Base-by-base conservation (phyloP, 2,329 filamentous ascomycete genomes). In the Pseudocercospora cruenta region DNA sequence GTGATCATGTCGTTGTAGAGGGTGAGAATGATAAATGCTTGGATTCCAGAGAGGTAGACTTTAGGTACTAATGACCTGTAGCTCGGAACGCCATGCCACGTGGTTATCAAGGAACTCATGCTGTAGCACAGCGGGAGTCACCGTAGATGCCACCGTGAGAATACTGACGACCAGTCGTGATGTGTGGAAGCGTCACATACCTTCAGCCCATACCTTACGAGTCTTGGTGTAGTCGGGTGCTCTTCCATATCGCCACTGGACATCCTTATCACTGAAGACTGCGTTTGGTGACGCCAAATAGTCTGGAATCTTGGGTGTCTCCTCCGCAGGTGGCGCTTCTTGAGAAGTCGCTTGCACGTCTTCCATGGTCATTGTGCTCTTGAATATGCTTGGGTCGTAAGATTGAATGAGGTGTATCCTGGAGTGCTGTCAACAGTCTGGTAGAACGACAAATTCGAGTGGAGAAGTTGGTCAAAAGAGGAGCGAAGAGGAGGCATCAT, bases 141-240 rank as follows among this genome's bases (percentile, higher is more conserved):
- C 55, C 55, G 55, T 58, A 10, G 6, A 58, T 31, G 55, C 22
- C 31, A 31, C n/a, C 55, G 19, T 28, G 55, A 21, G 21, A 43
- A 33, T 31, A 39, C 22, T 31, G n/a, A 58, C 21, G 22, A 58
- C n/a, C 31, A 36, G 55, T 36, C 26, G 51, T 55, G 19, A 33
- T 55, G 21, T 53, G 21, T 26, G 45, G 45, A 60, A 59, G 31
- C 21, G 58, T 45, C 36, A 54, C 84, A 77, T 76, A 90, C 88
- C 87, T 72, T 88, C 80, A 68, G 81, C 79, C 75, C 83, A 90
- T 51, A 87, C 82, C 64, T 84, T 82, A 43, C 88, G 81, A 1
- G 88, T 90, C 73, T 88, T 88, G 43, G 82, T 82, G 76, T 91
- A 91, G 73, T 90, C 87, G 0, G 88, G 88, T 47, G 86, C 82